Base-by-base conservation (phyloP, 1,139 yeast genomes). In the Geotrichum klebahnii region DNA sequence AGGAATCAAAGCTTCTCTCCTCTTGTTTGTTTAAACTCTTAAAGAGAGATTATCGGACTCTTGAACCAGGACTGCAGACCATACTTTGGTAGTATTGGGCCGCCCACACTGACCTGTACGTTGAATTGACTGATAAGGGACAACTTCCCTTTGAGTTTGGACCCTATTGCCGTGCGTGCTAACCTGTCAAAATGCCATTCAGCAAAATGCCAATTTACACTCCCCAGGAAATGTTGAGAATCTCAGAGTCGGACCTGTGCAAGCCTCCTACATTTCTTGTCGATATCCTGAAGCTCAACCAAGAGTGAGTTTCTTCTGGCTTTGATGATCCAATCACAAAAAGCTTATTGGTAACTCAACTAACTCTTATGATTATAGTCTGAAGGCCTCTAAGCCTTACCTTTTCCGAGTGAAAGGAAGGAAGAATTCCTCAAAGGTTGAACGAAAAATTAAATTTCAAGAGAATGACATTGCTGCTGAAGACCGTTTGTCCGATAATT, bases 391-490 rank as follows among this genome's bases (percentile, higher is more conserved):
- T 3, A 43, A 40, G 22, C 35, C 44, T 10, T 16, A 33, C n/a
- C 29, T 41, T 5, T 41, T 19, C 26, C 16, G 22, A n/a, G 17
- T 10, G 12, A 43, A 43, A 23, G 33, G 39, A 14, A 28, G 23
- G 16, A 20, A 20, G 20, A 8, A 33, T 14, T 33, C 44, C 14
- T 45, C 49, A 23, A 51, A 51, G 26, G 48, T 32, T 23, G 47
- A 47, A 37, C 44, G 40, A 37, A 35, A 34, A 32, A 46, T 24
- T 23, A 44, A 23, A 20, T 22, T 35, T 34, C 51, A 48, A 53
- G 52, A 19, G 55, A 56, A 29, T 52, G 57, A 17, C 42, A 45
- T 46, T 14, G 56, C 35, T 5, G 37, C 14, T 53, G 23, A 48
- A 50, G 54, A 56, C 57, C 32, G 48, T 54, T 22, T 28, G 19